phyloP scores from a whole-genome alignment of 257 asterid genomes.

The Datura wrightii region DNA sequence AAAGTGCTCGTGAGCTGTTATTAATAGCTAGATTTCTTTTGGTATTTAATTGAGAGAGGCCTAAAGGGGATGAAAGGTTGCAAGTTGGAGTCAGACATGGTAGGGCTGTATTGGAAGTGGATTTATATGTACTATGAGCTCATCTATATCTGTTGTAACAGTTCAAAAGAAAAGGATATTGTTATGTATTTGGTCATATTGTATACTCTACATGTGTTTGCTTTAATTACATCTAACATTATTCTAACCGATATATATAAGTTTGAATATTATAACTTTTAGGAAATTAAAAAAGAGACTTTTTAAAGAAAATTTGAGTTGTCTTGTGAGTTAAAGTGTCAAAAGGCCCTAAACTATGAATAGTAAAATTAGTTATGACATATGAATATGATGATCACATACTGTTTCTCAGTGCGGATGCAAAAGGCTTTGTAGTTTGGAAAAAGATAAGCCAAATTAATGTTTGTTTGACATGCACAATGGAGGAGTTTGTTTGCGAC shows the following conservation, averaged over 20 bases:
- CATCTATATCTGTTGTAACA: conserved; percentile 54
- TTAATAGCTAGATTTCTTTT: background rate
- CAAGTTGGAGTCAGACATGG: conserved; percentile 37
- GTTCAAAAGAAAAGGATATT: conserved; percentile 45
- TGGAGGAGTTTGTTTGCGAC: background rate
- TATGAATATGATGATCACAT: background rate
- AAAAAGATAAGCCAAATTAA: background rate
- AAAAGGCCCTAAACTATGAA: background rate
- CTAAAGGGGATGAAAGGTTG: conserved; percentile 33
- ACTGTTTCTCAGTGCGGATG: background rate
- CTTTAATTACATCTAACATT: conserved; percentile 9
- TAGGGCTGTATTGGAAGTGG: conserved; percentile 36
- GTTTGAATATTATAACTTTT: background rate
- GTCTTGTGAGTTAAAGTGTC: background rate
- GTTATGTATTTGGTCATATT: conserved; percentile 34
- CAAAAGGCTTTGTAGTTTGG: background rate
- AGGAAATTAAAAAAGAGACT: background rate
- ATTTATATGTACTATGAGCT: conserved; percentile 38
- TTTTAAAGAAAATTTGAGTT: background rate
- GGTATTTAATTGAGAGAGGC: background rate
- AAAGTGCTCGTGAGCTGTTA: conserved; percentile 67
- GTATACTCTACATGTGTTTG: conserved; percentile 1
- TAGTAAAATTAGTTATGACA: background rate
- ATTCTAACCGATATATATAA: background rate
- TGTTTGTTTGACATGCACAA: background rate